These are phyloP conservation scores for Aspergillus funiculosus DNA, from an alignment of 495 filamentous ascomycete genomes.

Conservation along the genomic window DNA sequence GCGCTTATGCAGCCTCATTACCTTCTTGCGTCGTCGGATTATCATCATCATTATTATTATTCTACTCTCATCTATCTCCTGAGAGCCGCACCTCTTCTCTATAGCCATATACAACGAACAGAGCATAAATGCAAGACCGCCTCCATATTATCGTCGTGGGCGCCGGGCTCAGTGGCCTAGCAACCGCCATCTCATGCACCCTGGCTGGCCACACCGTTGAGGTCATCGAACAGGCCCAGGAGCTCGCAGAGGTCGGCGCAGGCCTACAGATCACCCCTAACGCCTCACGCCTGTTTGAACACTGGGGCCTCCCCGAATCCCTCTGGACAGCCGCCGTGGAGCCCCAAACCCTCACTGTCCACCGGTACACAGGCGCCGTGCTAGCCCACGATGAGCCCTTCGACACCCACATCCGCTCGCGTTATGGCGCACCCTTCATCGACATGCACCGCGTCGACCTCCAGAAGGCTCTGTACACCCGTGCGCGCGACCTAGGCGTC, in stretches of 20 bases:
- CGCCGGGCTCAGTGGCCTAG: constrained; percentile 55
- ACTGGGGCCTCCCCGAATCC: constrained; percentile 47
- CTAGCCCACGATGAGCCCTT: constrained; percentile 49
- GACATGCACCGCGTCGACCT: constrained; percentile 57
- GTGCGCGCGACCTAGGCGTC: constrained; percentile 49
- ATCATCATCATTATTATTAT: too few species aligned
- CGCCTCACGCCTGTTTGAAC: constrained; percentile 45
- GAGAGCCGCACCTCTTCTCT: too few species aligned
- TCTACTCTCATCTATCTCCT: too few species aligned
- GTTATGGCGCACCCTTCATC: constrained; percentile 48
- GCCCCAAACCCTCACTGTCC: constrained; percentile 51
- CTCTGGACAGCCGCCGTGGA: constrained; percentile 45
- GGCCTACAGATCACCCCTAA: constrained; percentile 57
- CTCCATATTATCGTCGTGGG: constrained; percentile 32
- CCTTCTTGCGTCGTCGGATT: too few species aligned
- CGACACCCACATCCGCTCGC: constrained; percentile 33
- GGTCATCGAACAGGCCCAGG: constrained; percentile 57
- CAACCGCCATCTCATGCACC: constrained; percentile 55
- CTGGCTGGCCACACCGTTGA: constrained; percentile 55
- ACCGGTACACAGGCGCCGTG: constrained; percentile 49
- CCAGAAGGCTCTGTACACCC: constrained; percentile 47
- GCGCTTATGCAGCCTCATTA: too few species aligned
- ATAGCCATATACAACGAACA: too few species aligned
- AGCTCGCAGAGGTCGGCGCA: constrained; percentile 52
- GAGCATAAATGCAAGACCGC: constrained; percentile 11